Base-by-base conservation (phyloP, 805 yeast species). In the Candida mattraensis region DNA sequence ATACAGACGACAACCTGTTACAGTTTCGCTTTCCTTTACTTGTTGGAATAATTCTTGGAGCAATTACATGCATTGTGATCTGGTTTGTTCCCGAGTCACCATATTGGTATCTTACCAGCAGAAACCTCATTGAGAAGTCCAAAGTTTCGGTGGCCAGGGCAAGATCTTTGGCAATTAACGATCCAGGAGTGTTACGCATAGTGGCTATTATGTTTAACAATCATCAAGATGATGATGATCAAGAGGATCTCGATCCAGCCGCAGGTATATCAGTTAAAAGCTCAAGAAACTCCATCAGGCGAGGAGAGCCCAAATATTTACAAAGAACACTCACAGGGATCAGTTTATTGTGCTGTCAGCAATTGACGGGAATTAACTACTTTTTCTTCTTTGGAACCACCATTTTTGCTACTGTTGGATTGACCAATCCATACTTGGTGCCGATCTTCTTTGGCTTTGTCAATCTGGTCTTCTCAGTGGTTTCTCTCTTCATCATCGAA, bases 341-440 rank as follows among this genome's bases (percentile, higher is more conserved):
- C 24, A 26, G 44, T 3, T 30, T 63, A 5, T 37, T 54, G 21
- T 50, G 51, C 26, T 51, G 60, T 22, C 68, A 63, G 44, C 87
- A 80, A 54, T 66, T 77, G 50, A 69, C 77, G 20, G 87, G 87
- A 42, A 71, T 78, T 36, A 80, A 80, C 61, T 80, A 77, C 60
- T 77, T 80, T 47, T 78, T 81, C 64, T 80, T 77, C 58, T 80
- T 74, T 47, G 81, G 83, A 29, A 73, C 80, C n/a, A 60, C 73
- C 8, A 69, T 80, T 39, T 80, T 82, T 53, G 57, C 60, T 17
- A 42, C 45, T 24, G 76, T 76, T 22, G 80, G 83, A 9, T 45
- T 78, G 28, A 53, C 60, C 9, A 76, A 79, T 51, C 69, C 83
- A 7, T 78, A 74, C 51, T 43, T 66, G 20, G 74, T 81, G 9